Conservation (phyloP, 2,329 filamentous ascomycete genomes). For the Trichoderma harzianum region DNA sequence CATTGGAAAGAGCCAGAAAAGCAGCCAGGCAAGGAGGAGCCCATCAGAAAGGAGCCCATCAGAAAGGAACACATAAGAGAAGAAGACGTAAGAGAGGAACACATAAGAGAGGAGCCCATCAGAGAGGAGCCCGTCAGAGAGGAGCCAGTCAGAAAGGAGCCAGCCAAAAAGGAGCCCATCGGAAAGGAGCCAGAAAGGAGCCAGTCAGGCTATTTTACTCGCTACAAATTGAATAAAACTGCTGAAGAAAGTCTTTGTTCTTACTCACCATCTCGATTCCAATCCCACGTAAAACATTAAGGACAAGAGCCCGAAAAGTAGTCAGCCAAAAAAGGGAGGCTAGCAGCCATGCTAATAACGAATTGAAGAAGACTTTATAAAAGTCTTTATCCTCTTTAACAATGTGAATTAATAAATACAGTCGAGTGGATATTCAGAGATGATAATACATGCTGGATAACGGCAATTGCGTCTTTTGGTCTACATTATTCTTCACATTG, state of each 20-base stretch:
- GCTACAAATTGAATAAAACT: fast-evolving
- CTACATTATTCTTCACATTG: fast-evolving
- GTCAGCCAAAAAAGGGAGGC: not conserved
- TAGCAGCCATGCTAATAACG: not conserved
- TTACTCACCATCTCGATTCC: fast-evolving
- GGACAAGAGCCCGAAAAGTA: not conserved
- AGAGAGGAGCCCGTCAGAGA: too few relatives aligned
- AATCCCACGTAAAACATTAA: not conserved
- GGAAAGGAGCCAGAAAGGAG: too few relatives aligned
- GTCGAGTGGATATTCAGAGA: fast-evolving
- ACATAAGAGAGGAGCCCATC: too few relatives aligned
- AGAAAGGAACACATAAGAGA: too few relatives aligned
- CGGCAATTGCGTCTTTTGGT: not conserved
- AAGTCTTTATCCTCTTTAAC: not conserved
- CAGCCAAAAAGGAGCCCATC: too few relatives aligned
- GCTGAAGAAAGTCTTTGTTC: not conserved
- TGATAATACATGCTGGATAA: not conserved
- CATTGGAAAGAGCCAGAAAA: not conserved
- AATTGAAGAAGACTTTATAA: not conserved
- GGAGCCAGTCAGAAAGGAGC: too few relatives aligned
- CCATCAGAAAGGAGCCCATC: too few relatives aligned
- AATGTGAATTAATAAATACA: not conserved
- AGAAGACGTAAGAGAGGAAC: too few relatives aligned
- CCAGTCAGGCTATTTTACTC: not conserved
- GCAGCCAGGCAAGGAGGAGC: too few relatives aligned